phyloP scores from a whole-genome alignment of 2,329 filamentous ascomycete species.

The Fusarium ramigenum region DNA sequence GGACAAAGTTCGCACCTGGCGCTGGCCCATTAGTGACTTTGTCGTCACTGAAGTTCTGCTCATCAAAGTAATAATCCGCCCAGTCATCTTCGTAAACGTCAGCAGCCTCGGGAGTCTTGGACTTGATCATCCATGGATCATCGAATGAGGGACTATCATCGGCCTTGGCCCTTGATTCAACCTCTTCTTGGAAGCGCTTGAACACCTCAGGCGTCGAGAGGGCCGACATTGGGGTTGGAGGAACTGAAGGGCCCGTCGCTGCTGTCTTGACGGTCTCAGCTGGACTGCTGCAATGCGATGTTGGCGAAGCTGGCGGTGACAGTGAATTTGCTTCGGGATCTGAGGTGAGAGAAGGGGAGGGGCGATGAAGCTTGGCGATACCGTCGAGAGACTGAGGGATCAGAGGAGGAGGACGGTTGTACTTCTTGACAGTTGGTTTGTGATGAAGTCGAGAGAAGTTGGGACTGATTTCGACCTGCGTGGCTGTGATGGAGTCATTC shows the following conservation, averaged over 20 bases:
- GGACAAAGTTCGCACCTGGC: conserved; percentile 24
- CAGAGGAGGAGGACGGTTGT: conserved; percentile 32
- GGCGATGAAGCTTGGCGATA: conserved; percentile 29
- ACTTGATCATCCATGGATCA: conserved; percentile 21
- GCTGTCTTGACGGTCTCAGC: conserved; percentile 17
- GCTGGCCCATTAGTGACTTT: not conserved
- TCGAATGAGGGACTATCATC: conserved; percentile 18
- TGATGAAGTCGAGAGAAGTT: conserved; percentile 14
- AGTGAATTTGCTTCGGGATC: conserved; percentile 27
- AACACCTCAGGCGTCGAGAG: conserved; percentile 38
- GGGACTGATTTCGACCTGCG: conserved; percentile 1
- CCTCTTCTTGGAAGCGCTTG: conserved; percentile 29
- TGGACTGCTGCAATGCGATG: conserved; percentile 5
- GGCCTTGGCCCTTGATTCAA: not conserved
- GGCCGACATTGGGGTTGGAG: conserved; percentile 33
- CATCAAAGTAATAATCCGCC: conserved; percentile 48
- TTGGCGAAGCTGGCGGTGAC: conserved; percentile 23
- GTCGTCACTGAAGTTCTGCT: conserved; percentile 33
- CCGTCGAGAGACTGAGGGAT: conserved; percentile 17
- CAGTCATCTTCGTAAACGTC: conserved; percentile 43
- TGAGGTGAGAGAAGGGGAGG: conserved; percentile 19
- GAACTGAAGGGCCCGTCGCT: conserved; percentile 4
- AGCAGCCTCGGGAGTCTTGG: conserved; percentile 3
- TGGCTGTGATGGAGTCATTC: conserved; percentile 27
- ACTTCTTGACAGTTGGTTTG: conserved; percentile 21